phyloP scores from a whole-genome alignment of 192 early-diverging fungal species.

The Coemansia sp. region DNA sequence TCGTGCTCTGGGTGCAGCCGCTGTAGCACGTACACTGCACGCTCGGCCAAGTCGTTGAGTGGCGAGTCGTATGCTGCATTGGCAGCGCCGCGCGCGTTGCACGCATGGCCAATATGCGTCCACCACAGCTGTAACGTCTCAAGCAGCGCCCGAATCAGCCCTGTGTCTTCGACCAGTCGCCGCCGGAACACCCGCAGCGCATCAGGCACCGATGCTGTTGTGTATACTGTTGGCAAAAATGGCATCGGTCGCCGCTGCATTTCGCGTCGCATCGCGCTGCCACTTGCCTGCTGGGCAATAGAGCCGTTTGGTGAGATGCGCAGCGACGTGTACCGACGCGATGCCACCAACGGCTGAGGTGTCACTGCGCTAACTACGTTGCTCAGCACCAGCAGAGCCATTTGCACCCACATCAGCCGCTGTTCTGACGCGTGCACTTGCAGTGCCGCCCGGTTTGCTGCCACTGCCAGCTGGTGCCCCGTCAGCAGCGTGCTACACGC shows the following conservation, averaged over 20 bases:
- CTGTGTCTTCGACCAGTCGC: constrained; percentile 15
- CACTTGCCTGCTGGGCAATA: not conserved
- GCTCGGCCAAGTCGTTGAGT: constrained; percentile 43
- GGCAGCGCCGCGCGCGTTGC: constrained; percentile 11
- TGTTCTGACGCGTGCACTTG: constrained; percentile 19
- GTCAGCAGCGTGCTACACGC: constrained; percentile 35
- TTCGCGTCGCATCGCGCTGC: constrained; percentile 4
- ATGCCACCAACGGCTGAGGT: constrained; percentile 22
- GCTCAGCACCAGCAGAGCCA: constrained; percentile 41
- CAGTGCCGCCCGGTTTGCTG: constrained; percentile 5
- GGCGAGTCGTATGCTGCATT: constrained; percentile 28
- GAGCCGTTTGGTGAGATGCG: constrained; percentile 15
- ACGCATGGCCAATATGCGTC: constrained; percentile 21
- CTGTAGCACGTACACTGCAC: constrained; percentile 47
- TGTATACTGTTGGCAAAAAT: constrained; percentile 27
- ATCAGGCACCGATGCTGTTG: constrained; percentile 22
- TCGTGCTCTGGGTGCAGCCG: constrained; percentile 45
- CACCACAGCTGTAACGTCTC: constrained; percentile 41
- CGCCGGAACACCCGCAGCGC: constrained; percentile 27
- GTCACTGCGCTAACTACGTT: constrained; percentile 36
- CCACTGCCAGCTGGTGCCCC: constrained; percentile 24
- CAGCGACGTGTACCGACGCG: constrained; percentile 38
- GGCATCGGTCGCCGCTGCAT: constrained; percentile 34
- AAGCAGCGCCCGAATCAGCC: constrained; percentile 41
- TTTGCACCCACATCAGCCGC: constrained; percentile 47